These are phyloP conservation scores for Tephrocybe rancida DNA, from an alignment of 768 basidiomycete genomes.

Conservation along the genomic window DNA sequence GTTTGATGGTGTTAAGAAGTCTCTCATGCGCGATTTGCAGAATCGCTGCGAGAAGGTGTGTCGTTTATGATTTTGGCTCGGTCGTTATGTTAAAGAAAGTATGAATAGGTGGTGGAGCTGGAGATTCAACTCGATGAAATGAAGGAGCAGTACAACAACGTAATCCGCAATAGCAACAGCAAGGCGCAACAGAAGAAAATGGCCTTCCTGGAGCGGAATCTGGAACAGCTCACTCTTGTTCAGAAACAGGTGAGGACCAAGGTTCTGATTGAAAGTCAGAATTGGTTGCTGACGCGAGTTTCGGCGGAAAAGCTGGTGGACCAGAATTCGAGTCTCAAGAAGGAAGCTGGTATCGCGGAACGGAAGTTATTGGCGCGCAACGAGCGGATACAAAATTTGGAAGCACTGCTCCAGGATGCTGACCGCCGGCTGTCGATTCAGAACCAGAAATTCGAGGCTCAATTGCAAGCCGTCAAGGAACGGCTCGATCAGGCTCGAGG, in stretches of 20 bases:
- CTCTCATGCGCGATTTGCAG: constrained; percentile 96
- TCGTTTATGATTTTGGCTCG: constrained; percentile 6
- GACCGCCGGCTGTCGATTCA: constrained; percentile 90
- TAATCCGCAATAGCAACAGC: constrained; percentile 97
- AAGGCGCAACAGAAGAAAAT: constrained; percentile 99
- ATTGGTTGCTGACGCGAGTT: constrained; percentile 8
- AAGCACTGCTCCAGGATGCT: constrained; percentile 89
- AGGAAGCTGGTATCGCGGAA: constrained; percentile 96
- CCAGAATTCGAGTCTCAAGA: constrained; percentile 96
- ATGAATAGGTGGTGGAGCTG: constrained; percentile 88
- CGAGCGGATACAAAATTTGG: constrained; percentile 96
- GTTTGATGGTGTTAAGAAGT: constrained; percentile 98
- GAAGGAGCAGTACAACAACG: constrained; percentile 98
- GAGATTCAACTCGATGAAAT: constrained; percentile 99
- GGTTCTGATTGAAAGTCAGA: background rate
- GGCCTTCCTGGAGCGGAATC: constrained; percentile 95
- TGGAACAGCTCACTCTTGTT: constrained; percentile 92
- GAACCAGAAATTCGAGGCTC: constrained; percentile 95
- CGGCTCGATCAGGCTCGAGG: constrained; percentile 92
- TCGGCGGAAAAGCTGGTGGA: constrained; percentile 81
- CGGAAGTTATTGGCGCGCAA: constrained; percentile 95
- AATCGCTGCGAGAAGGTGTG: constrained; percentile 98
- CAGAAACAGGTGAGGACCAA: constrained; percentile 82
- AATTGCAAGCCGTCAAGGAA: constrained; percentile 90
- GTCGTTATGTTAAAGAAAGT: constrained; percentile 19